These are phyloP conservation scores for Nigrospora oryzae DNA, from an alignment of 2,329 filamentous ascomycete genomes.

Conservation along the genomic window DNA sequence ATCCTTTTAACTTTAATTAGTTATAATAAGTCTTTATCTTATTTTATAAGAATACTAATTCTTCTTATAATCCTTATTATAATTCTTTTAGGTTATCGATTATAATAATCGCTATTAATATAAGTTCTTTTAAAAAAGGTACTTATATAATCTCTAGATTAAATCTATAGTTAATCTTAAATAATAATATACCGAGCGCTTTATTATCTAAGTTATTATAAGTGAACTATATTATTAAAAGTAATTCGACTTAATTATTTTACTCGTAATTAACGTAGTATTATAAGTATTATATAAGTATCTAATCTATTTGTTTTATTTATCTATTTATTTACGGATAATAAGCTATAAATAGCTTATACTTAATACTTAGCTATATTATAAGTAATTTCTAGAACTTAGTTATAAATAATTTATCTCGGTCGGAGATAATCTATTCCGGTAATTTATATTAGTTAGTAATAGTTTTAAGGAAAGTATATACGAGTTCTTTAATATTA, in stretches of 20 bases:
- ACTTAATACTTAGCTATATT: too few species aligned
- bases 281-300: constrained; percentile 5
- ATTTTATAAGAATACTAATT: too few species aligned
- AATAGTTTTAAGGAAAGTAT: neutral
- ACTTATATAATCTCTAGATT: neutral
- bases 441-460: neutral
- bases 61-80: neutral
- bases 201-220: constrained; percentile 2
- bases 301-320: constrained; percentile 3
- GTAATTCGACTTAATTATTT: too few species aligned
- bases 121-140: neutral
- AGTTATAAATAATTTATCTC: too few species aligned
- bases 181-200: constrained; percentile 1
- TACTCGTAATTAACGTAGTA: too few species aligned
- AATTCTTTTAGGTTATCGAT: neutral
- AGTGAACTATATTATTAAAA: too few species aligned
- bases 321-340: constrained; percentile 4
- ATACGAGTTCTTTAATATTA: neutral
- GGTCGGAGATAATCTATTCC: neutral
- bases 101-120: neutral
- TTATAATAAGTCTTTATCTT: too few species aligned
- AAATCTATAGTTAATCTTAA: neutral
- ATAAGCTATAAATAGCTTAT: too few species aligned
- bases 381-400: too few species aligned
- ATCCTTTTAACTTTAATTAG: too few species aligned